A percentile compares a stretch with the other conserved stretches of the same genome.
Conservation (phyloP, 2,329 filamentous ascomycete species). For the Aspergillus ruber region DNA sequence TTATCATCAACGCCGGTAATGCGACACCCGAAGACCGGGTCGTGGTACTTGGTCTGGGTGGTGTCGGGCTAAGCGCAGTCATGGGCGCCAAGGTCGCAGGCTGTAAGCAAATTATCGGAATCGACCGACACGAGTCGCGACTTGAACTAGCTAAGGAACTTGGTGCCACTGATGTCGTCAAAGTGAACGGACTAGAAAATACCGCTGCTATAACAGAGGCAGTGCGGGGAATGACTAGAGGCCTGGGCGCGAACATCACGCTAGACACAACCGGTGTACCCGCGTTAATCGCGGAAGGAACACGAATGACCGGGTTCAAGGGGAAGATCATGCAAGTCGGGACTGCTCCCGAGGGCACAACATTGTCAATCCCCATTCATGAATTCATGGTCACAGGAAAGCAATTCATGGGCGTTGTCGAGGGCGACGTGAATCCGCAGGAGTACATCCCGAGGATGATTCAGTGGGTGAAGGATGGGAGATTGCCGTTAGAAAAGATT, state of each 20-base stretch:
- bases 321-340: conserved; percentile 49
- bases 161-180: conserved; percentile 35
- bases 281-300: conserved; percentile 36
- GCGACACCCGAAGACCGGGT: conserved; percentile 32
- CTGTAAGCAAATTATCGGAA: conserved; percentile 34
- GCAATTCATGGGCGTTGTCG: conserved; percentile 43
- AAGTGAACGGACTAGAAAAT: neutral
- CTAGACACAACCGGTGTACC: conserved; percentile 48
- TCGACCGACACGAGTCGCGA: conserved; percentile 33
- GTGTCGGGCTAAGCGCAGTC: conserved; percentile 43
- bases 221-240: conserved; percentile 19
- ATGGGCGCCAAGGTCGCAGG: conserved; percentile 44
- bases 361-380: conserved; percentile 39
- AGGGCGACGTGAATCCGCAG: conserved; percentile 39
- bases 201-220: neutral
- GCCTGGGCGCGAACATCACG: conserved; percentile 39
- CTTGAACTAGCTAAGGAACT: conserved; percentile 35
- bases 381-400: conserved; percentile 45
- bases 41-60: conserved; percentile 41
- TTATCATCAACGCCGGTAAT: conserved; percentile 34
- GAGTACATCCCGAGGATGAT: conserved; percentile 44
- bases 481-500: conserved; percentile 43
- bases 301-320: conserved; percentile 39
- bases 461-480: conserved; percentile 42
- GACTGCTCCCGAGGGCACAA: conserved; percentile 38